Evolutionary conservation across 148 eudicot species (phyloP).

Genomic region (Talinum fruticosum): DNA sequence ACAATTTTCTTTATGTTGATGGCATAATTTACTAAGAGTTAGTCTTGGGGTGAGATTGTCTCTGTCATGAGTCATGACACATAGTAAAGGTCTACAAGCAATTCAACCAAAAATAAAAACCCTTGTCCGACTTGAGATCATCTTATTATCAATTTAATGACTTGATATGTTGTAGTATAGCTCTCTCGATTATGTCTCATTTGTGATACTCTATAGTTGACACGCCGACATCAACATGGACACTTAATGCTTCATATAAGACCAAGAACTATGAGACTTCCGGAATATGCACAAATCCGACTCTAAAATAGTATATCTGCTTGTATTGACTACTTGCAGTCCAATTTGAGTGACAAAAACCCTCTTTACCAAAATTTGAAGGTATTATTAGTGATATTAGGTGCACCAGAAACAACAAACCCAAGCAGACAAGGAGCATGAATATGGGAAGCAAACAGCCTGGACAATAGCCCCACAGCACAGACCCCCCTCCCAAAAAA

Average conservation of each 20-base stretch:
- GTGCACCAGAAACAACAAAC: constrained; percentile 5
- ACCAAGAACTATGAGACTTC: not conserved
- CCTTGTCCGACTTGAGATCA: too few species aligned
- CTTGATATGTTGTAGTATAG: too few species aligned
- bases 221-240: not conserved
- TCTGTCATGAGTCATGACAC: not conserved
- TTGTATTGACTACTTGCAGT: not conserved
- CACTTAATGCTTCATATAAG: not conserved
- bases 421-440: constrained; percentile 20
- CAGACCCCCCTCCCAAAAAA: not conserved
- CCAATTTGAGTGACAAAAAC: not conserved
- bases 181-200: too few species aligned
- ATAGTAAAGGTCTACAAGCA: too few species aligned
- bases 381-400: constrained; percentile 10
- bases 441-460: constrained; percentile 9
- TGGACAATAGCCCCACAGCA: constrained; percentile 2
- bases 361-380: not conserved
- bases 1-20: not conserved
- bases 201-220: not conserved
- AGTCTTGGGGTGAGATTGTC: not conserved
- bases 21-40: not conserved
- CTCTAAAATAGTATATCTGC: not conserved
- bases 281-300: not conserved
- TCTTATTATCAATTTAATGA: too few species aligned
- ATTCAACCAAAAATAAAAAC: too few species aligned